Base-by-base conservation (phyloP, 2,329 filamentous ascomycete genomes). In the Tolypocladium album region DNA sequence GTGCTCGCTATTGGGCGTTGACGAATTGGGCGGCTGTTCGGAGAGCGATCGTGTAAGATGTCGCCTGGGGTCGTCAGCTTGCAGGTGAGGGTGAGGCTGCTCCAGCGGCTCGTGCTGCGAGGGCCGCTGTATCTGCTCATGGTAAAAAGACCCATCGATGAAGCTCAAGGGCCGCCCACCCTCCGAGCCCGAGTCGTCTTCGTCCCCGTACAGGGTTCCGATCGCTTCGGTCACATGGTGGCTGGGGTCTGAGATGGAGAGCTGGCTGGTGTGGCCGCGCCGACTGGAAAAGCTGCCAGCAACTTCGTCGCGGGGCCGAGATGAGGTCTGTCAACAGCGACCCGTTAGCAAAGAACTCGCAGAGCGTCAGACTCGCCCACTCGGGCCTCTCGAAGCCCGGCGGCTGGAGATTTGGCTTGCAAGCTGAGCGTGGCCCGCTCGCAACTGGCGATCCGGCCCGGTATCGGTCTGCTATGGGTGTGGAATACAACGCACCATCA, bases 171-270 rank as follows among this genome's bases (percentile, higher is more conserved):
- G 89, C 55, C 88, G 85, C 47, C 77, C 74, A 60, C 75, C 74
- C 61, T 78, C 77, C 20, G 74, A 83, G 64, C 84, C 82, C 2
- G 75, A 83, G 66, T 90, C 84, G 66, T 87, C 84, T 69, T 85
- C 84, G 70, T 90, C 88, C 68, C 89, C 90, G 75, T 97, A 96
- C 75, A 96, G 84, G 68, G 92, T 92, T 58, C 90, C 90, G 74
- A 96, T 96, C 61, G 91, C 89, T 74, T 96, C 92, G 60, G 92
- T 96, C 71, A 96, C 90, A 83, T 96, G 92, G 76, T 96, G 91
- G 76, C 83, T 91, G 62, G 92, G 89, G 75, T 96, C 92, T 73
- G 89, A 94, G 72, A 96, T 85, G 60, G 83, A 86, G 57, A 85
- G 76, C 68, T 84, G 81, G 69, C 75, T 82, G 62, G 74, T 74